These are phyloP conservation scores for Geosmithia flava DNA, from an alignment of 2,329 filamentous ascomycete genomes.

Conservation along the genomic window DNA sequence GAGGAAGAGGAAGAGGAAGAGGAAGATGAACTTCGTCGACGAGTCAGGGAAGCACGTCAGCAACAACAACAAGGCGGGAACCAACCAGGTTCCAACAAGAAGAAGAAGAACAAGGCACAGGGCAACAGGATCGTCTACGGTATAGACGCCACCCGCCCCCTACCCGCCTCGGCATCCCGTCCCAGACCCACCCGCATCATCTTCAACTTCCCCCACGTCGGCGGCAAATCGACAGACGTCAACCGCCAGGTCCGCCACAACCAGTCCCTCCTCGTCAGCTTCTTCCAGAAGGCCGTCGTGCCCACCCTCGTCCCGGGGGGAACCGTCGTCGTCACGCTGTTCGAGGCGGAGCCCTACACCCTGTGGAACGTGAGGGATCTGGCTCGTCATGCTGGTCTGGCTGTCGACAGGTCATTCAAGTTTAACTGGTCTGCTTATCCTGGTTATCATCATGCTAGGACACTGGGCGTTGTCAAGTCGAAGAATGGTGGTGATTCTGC, in stretches of 20 bases:
- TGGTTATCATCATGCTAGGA: conserved; percentile 62
- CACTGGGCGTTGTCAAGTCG: conserved; percentile 50
- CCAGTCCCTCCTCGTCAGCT: conserved; percentile 62
- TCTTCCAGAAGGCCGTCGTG: conserved; percentile 39
- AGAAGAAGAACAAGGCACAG: conserved; percentile 5
- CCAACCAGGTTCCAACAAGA: background rate
- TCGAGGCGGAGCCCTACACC: conserved; percentile 89
- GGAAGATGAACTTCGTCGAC: conserved; percentile 1
- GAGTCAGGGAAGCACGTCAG: background rate
- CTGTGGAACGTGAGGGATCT: conserved; percentile 91
- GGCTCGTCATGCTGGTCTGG: conserved; percentile 62
- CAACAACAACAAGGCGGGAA: conserved; percentile 4
- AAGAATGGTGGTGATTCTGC: conserved; percentile 23
- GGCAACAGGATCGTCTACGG: conserved; percentile 38
- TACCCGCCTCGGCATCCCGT: conserved; percentile 32
- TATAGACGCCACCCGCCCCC: conserved; percentile 53
- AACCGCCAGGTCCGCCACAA: conserved; percentile 91
- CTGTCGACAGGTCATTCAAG: conserved; percentile 56
- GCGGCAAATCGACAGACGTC: conserved; percentile 82
- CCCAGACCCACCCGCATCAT: conserved; percentile 61
- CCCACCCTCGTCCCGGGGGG: conserved; percentile 30
- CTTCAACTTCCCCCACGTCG: conserved; percentile 97
- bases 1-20: conserved; percentile 8
- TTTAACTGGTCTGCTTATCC: conserved; percentile 59
- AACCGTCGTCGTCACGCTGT: conserved; percentile 70